These are phyloP conservation scores for Diaporthe aspalathi DNA, from an alignment of 2,329 filamentous ascomycete species.

Conservation along the genomic window DNA sequence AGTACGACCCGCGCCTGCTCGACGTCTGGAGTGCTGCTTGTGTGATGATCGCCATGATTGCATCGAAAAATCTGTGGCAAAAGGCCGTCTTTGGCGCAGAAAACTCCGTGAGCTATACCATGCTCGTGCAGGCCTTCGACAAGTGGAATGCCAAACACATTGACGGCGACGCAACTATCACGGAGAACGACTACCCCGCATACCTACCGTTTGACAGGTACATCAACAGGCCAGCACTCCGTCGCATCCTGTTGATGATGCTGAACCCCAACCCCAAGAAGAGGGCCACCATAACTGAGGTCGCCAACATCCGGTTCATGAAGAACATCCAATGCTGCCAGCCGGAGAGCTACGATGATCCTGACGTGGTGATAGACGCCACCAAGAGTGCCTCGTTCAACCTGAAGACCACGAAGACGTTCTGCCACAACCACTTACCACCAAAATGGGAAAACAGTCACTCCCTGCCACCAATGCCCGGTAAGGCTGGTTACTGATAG, in stretches of 20 bases:
- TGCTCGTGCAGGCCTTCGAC: constrained; percentile 75
- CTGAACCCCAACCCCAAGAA: constrained; percentile 80
- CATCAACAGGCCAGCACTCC: constrained; percentile 75
- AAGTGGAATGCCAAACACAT: constrained; percentile 71
- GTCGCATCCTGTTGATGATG: constrained; percentile 82
- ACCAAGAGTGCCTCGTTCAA: constrained; percentile 64
- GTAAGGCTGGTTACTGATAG: constrained; percentile 63
- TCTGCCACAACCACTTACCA: constrained; percentile 69
- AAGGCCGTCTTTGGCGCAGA: constrained; percentile 64
- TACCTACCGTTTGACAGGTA: constrained; percentile 72
- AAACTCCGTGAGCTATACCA: constrained; percentile 70
- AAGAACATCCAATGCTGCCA: constrained; percentile 84
- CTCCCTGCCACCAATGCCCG: constrained; percentile 61
- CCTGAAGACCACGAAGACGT: constrained; percentile 62
- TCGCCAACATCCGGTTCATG: constrained; percentile 78
- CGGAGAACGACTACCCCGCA: constrained; percentile 73
- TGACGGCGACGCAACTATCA: constrained; percentile 50
- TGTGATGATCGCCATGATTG: constrained; percentile 82
- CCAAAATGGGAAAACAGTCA: constrained; percentile 58
- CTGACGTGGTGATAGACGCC: constrained; percentile 69
- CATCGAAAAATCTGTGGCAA: constrained; percentile 79
- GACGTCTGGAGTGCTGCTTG: constrained; percentile 91
- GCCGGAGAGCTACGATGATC: constrained; percentile 75
- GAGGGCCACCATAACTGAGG: constrained; percentile 76
- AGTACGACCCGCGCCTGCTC: constrained; percentile 79